phyloP scores from a whole-genome alignment of 441 rosid genomes.

The Euphorbia corollata region DNA sequence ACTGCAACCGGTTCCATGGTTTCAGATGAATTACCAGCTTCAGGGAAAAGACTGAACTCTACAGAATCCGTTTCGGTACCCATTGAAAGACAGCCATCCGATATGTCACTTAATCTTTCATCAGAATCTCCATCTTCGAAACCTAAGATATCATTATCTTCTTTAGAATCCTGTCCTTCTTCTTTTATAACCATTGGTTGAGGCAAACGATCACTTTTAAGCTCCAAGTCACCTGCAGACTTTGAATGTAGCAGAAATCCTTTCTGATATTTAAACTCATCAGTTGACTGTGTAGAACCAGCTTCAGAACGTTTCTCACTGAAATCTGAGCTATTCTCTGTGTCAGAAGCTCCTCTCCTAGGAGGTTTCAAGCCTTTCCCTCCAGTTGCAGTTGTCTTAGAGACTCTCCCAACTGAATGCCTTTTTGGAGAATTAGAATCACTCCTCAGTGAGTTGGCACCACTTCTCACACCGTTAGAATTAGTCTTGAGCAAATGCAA shows the following conservation, averaged over 20 bases:
- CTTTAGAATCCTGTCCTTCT: constrained; percentile 33
- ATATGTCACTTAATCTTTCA: constrained; percentile 90
- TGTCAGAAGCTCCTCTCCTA: constrained; percentile 22
- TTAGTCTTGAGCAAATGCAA: constrained; percentile 20
- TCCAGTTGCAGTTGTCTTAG: constrained; percentile 10
- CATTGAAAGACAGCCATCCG: constrained; percentile 86
- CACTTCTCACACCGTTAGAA: constrained; percentile 16
- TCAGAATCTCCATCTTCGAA: constrained; percentile 68
- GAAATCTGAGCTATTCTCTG: constrained; percentile 23
- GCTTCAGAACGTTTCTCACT: constrained; percentile 48
- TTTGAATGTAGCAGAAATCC: constrained; percentile 17
- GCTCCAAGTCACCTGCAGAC: constrained; percentile 32
- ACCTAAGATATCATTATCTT: constrained; percentile 66
- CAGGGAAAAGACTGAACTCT: constrained; percentile 77
- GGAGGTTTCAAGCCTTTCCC: constrained; percentile 19
- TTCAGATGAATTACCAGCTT: constrained; percentile 34
- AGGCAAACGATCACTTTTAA: constrained; percentile 26
- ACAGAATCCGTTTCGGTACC: constrained; percentile 88
- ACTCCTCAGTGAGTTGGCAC: constrained; percentile 10
- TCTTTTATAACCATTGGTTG: constrained; percentile 32
- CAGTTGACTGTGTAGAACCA: constrained; percentile 52
- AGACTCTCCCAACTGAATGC: constrained; percentile 16
- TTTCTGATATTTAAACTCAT: constrained; percentile 20
- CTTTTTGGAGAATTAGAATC: constrained; percentile 24
- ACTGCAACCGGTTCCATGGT: constrained; percentile 13